Evolutionary conservation across 225 moss, liverwort and hornwort genomes (phyloP).

Genomic region (Bryum argenteum): DNA sequence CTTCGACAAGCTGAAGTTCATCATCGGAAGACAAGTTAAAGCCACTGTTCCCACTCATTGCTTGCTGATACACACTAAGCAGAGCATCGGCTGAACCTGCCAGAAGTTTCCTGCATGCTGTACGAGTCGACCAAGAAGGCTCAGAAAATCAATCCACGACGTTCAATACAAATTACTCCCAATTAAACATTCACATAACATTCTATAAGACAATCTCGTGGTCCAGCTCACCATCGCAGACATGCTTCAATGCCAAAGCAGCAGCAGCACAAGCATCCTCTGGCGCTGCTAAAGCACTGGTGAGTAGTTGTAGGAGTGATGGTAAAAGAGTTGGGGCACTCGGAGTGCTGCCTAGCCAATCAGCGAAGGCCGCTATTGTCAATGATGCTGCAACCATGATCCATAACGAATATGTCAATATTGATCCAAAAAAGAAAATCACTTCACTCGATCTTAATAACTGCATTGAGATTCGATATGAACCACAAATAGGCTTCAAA

Average conservation of each 20-base stretch:
- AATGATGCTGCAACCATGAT: constrained; percentile 75
- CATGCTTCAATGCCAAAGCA: constrained; percentile 93
- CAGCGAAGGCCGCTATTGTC: constrained; percentile 91
- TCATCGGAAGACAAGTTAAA: constrained; percentile 82
- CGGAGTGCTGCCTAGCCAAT: constrained; percentile 78
- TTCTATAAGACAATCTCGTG: constrained; percentile 1
- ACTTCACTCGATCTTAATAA: not conserved
- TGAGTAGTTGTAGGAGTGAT: constrained; percentile 69
- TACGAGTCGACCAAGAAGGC: constrained; percentile 24
- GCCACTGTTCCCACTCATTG: constrained; percentile 70
- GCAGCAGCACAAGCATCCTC: constrained; percentile 93
- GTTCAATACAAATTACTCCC: not conserved
- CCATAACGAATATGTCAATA: constrained; percentile 19
- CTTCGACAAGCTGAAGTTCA: constrained; percentile 98
- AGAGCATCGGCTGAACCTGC: constrained; percentile 79
- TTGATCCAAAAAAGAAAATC: constrained; percentile 11
- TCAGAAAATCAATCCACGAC: constrained; percentile 1
- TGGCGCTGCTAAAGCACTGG: constrained; percentile 66
- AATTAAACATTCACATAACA: constrained; percentile 3
- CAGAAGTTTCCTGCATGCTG: constrained; percentile 89
- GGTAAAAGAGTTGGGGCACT: constrained; percentile 70
- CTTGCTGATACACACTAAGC: constrained; percentile 79
- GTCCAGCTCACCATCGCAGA: constrained; percentile 83
- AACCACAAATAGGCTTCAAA: not conserved
- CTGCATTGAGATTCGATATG: not conserved